phyloP scores from a whole-genome alignment of 805 yeast species.

The Saccharomycopsis fibuligera region DNA sequence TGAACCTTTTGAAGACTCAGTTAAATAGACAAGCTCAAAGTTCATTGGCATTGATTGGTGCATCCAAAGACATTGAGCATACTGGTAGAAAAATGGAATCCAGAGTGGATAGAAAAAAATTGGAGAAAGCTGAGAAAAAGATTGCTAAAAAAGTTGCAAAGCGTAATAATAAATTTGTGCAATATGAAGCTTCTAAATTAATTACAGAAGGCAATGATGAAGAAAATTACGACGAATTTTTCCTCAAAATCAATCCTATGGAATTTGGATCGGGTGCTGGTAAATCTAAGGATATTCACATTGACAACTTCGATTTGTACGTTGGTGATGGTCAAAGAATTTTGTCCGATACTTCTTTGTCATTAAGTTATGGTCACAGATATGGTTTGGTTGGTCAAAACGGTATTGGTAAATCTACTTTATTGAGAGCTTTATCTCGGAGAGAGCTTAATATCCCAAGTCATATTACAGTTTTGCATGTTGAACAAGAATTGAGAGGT shows the following conservation, averaged over 20 bases:
- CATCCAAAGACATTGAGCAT: slow-evolving; percentile 80
- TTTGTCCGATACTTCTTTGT: slow-evolving; percentile 77
- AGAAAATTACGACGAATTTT: slow-evolving; percentile 89
- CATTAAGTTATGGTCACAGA: slow-evolving; percentile 86
- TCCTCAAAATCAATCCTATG: slow-evolving; percentile 89
- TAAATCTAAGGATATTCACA: slow-evolving; percentile 91
- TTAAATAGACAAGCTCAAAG: slow-evolving; percentile 62
- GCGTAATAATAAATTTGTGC: slow-evolving; percentile 68
- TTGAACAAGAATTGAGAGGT: slow-evolving; percentile 94
- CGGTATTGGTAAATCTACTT: slow-evolving; percentile 98
- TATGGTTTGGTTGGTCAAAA: slow-evolving; percentile 98
- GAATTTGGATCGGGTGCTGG: slow-evolving; percentile 89
- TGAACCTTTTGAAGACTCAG: slow-evolving; percentile 62
- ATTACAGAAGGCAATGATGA: slow-evolving; percentile 50
- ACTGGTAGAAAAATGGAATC: slow-evolving; percentile 89
- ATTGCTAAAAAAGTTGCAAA: slow-evolving; percentile 96
- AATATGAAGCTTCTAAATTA: slow-evolving; percentile 91
- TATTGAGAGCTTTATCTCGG: slow-evolving; percentile 83
- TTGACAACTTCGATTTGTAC: slow-evolving; percentile 87
- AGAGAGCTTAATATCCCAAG: slow-evolving; percentile 93
- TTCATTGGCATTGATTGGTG: slow-evolving; percentile 70
- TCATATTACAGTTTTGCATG: slow-evolving; percentile 92
- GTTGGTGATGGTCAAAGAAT: slow-evolving; percentile 96
- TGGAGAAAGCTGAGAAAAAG: slow-evolving; percentile 95
- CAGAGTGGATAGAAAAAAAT: slow-evolving; percentile 91